Conservation (phyloP, 176 grass and related monocot genomes). For the Oryza officinalis region DNA sequence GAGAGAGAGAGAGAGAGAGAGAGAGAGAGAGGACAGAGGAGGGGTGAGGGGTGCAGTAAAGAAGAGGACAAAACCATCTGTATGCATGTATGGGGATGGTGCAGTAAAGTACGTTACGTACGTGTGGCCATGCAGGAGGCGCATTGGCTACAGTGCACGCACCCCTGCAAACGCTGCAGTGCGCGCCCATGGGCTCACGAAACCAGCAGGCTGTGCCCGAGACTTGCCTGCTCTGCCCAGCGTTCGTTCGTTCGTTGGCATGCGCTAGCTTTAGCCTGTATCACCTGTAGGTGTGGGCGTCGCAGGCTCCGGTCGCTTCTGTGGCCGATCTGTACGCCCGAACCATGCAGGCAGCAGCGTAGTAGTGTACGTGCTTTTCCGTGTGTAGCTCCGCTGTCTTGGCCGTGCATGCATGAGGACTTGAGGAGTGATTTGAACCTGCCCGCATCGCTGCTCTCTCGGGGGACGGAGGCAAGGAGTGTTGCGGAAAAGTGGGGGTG, state of each 20-base stretch:
- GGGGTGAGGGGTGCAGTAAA: not conserved
- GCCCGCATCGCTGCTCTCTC: not conserved
- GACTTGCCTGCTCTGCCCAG: not conserved
- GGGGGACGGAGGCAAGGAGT: not conserved
- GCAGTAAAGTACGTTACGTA: slow-evolving; percentile 19
- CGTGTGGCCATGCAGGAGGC: slow-evolving; percentile 26
- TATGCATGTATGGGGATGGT: not conserved
- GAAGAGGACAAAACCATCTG: not conserved
- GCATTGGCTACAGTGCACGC: not conserved
- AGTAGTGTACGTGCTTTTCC: slow-evolving; percentile 27
- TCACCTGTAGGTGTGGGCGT: not conserved
- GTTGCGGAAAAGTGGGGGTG: not conserved
- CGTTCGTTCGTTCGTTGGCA: not conserved
- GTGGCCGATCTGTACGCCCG: not conserved
- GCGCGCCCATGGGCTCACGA: not conserved
- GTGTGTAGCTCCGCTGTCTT: slow-evolving; percentile 11
- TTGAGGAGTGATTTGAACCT: not conserved
- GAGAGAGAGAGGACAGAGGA: not conserved
- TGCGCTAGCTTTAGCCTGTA: not conserved
- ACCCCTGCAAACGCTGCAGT: not conserved
- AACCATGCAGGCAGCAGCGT: not conserved
- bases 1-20: not conserved
- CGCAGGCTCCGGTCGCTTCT: not conserved
- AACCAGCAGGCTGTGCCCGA: not conserved
- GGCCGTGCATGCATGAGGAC: not conserved